These are phyloP conservation scores for Erythrobasidium hasegawianum DNA, from an alignment of 1,284 basidiomycete genomes.

Conservation along the genomic window DNA sequence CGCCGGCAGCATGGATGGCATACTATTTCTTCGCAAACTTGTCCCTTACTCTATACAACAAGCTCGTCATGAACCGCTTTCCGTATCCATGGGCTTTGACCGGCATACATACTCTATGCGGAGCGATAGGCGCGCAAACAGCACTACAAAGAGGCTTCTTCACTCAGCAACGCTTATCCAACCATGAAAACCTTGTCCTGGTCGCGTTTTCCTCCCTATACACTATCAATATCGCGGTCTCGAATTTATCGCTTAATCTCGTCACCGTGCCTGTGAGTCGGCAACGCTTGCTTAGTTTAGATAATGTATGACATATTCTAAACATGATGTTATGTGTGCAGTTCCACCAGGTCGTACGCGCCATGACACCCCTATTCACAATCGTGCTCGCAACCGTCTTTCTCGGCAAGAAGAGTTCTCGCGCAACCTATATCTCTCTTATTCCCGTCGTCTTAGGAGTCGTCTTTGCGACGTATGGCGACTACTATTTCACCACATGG, in stretches of 20 bases:
- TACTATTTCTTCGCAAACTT: slow-evolving; percentile 83
- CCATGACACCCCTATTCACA: slow-evolving; percentile 84
- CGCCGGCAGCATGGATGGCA: slow-evolving; percentile 22
- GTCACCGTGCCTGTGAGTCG: slow-evolving; percentile 68
- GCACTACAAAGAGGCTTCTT: slow-evolving; percentile 62
- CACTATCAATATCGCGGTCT: slow-evolving; percentile 85
- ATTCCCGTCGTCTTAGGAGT: slow-evolving; percentile 86
- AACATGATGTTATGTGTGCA: slow-evolving; percentile 10
- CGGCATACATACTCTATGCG: slow-evolving; percentile 45
- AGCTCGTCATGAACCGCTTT: slow-evolving; percentile 77
- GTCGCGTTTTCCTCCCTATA: slow-evolving; percentile 79
- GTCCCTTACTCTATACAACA: slow-evolving; percentile 85
- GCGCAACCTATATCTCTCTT: slow-evolving; percentile 66
- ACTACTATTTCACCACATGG: slow-evolving; percentile 57
- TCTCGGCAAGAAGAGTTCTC: slow-evolving; percentile 53
- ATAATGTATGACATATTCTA: not conserved
- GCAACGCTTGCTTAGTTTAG: no score
- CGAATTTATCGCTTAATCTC: slow-evolving; percentile 78
- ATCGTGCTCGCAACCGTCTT: slow-evolving; percentile 64
- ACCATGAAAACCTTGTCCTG: slow-evolving; percentile 62
- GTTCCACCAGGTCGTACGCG: slow-evolving; percentile 90
- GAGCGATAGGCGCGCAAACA: slow-evolving; percentile 63
- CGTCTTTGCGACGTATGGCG: slow-evolving; percentile 62
- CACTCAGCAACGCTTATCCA: slow-evolving; percentile 56
- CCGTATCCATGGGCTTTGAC: slow-evolving; percentile 72